Base-by-base conservation (phyloP, 2,329 filamentous ascomycete genomes). In the Fusarium guadeloupense region DNA sequence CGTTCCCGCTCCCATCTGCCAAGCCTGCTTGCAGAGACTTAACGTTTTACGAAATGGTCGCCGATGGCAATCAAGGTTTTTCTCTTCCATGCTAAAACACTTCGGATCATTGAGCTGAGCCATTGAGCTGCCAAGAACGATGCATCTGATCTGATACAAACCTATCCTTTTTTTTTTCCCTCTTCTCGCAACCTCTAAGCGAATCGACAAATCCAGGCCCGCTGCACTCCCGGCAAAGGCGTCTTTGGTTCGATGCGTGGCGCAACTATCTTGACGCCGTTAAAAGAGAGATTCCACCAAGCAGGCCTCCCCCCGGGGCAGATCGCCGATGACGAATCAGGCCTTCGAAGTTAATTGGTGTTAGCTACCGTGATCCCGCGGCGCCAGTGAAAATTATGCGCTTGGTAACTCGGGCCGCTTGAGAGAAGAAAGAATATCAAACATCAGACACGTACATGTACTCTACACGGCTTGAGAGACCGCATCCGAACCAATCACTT, bases 261-360 rank as follows among this genome's bases (percentile, higher is more conserved):
- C 61, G 56, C 37, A 59, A 59, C 46, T 40, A 16, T 50, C 39
- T 58, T 45, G 17, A 34, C 52, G 40, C 61, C 56, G 47, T 62
- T 65, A 23, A 9, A 38, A 25, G 31, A 20, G 23, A 43, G 9
- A 59, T 37, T 23, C 58, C 49, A 63, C 39, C 48, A 38, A 46
- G 50, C 42, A 43, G 40, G 48, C 53, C 42, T 33, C 23, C 48
- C 49, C 57, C 57, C 40, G 39, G 37, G 33, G 46, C 52, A 44
- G 54, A 68, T 67, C 64, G 49, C 44, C 54, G 45, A 61, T 58
- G 41, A 50, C 45, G 54, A 67, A 63, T 61, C 50, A 61, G 45
- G 25, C 54, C 31, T 42, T 26, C 30, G 25, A 23, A 38, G 46
- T 45, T 41, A 64, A 51, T 63, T 39, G 14, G 25, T 21, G 26